Evolutionary conservation across 2,329 filamentous ascomycete species (phyloP).

Genomic region (Albifimbria verrucaria): DNA sequence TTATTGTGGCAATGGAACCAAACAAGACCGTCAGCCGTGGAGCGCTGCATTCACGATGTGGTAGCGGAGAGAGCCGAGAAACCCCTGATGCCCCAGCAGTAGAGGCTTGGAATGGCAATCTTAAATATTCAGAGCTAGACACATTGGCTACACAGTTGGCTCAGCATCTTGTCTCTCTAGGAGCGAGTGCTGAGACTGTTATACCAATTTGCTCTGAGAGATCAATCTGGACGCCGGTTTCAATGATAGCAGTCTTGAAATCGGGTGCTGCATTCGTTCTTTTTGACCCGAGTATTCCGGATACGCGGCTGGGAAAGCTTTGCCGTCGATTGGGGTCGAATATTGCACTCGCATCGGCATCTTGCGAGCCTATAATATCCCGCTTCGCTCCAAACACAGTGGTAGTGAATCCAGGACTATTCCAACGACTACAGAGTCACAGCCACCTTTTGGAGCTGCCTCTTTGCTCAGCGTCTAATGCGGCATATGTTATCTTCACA

Average conservation of each 20-base stretch:
- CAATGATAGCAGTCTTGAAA: conserved; percentile 62
- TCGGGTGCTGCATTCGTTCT: conserved; percentile 43
- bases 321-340: neutral
- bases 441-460: neutral
- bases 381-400: neutral
- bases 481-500: conserved; percentile 42
- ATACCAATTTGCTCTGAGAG: conserved; percentile 65
- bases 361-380: neutral
- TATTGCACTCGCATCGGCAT: neutral
- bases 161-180: conserved; percentile 39
- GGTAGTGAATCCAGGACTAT: neutral
- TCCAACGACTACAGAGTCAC: neutral
- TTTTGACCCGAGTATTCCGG: conserved; percentile 26
- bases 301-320: neutral
- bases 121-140: conserved; percentile 30
- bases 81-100: conserved; percentile 32
- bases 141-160: conserved; percentile 28
- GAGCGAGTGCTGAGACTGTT: conserved; percentile 46
- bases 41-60: conserved; percentile 36
- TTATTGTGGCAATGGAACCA: neutral
- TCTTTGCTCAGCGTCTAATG: neutral
- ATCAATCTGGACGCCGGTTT: conserved; percentile 43
- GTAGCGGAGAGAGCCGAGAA: conserved; percentile 31
- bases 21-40: no score
- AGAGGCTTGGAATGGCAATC: conserved; percentile 32